phyloP scores from a whole-genome alignment of 352 stramenopile species.

The Pythium aquatile region DNA sequence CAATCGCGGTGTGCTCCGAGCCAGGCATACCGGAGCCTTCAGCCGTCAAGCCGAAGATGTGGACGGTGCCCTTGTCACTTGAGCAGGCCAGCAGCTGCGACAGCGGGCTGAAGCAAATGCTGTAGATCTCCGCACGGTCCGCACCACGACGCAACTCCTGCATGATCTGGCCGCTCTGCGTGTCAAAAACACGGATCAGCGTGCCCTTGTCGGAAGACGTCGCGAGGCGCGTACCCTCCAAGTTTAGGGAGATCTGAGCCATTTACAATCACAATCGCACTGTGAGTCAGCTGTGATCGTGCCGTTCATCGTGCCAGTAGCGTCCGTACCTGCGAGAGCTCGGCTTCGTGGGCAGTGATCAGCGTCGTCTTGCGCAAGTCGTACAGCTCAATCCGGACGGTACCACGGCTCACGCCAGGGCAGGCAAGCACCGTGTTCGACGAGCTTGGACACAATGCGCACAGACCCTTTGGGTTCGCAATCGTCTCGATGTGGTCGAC shows the following conservation, averaged over 20 bases:
- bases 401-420: constrained; percentile 87
- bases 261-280: not conserved
- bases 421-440: constrained; percentile 96
- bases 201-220: constrained; percentile 97
- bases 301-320: too few relatives aligned
- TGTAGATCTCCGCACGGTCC: constrained; percentile 96
- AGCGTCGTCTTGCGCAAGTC: constrained; percentile 93
- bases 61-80: constrained; percentile 96
- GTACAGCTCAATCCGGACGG: constrained; percentile 97
- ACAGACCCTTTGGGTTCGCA: constrained; percentile 95
- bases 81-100: constrained; percentile 93
- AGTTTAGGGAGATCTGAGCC: constrained; percentile 87
- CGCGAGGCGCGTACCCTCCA: constrained; percentile 93
- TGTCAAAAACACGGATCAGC: constrained; percentile 97
- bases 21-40: constrained; percentile 59
- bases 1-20: constrained; percentile 54
- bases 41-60: constrained; percentile 92
- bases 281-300: not conserved
- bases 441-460: constrained; percentile 91
- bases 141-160: constrained; percentile 91
- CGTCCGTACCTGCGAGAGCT: constrained; percentile 67
- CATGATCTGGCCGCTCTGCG: constrained; percentile 89
- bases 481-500: constrained; percentile 99
- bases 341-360: constrained; percentile 95
- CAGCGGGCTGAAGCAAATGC: constrained; percentile 95